Evolutionary conservation across 2,329 filamentous ascomycete genomes (phyloP), one percentile per base, ranked within the genome.

Genomic region (Albophoma yamanashiensis): DNA sequence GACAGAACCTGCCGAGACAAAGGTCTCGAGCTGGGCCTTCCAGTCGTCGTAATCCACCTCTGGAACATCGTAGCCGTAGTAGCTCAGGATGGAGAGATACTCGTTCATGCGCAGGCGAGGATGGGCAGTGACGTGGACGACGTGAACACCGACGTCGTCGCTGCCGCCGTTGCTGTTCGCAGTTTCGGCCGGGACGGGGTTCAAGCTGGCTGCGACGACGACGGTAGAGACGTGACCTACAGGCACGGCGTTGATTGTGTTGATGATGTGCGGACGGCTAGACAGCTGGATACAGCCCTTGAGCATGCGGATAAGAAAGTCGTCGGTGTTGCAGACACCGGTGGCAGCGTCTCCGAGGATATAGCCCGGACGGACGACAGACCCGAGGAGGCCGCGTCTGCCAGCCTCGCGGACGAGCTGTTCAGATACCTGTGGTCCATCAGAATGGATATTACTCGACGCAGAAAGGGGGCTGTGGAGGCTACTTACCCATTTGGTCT

Each of bases 401-500:
- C 92, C 91, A 34, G 93, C 92, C 71, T 91, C 89, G 31, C 89
- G 83, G 27, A 92, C 83, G 56, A 97, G 79, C 57, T 83, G 76
- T 67, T 87, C 83, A 9, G 78, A 76, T n/a, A n/a, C n/a, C n/a
- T n/a, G n/a, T n/a, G n/a, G n/a, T n/a, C n/a, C n/a, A n/a, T n/a
- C n/a, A n/a, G n/a, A n/a, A n/a, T n/a, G n/a, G n/a, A n/a, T n/a
- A n/a, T n/a, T n/a, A n/a, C n/a, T n/a, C n/a, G n/a, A n/a, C n/a
- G n/a, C n/a, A n/a, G n/a, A n/a, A n/a, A n/a, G n/a, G n/a, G n/a
- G n/a, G n/a, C n/a, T n/a, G n/a, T n/a, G n/a, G n/a, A n/a, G n/a
- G n/a, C n/a, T n/a, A n/a, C n/a, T n/a, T 43, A 79, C 89, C 92
- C 92, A 97, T 76, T 97, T 97, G 64, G 84, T 86, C 73, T 97